A percentile compares a stretch with the other conserved stretches of the same genome.
Conservation (phyloP, 2,329 filamentous ascomycete genomes). For the Botrytis pseudocinerea region DNA sequence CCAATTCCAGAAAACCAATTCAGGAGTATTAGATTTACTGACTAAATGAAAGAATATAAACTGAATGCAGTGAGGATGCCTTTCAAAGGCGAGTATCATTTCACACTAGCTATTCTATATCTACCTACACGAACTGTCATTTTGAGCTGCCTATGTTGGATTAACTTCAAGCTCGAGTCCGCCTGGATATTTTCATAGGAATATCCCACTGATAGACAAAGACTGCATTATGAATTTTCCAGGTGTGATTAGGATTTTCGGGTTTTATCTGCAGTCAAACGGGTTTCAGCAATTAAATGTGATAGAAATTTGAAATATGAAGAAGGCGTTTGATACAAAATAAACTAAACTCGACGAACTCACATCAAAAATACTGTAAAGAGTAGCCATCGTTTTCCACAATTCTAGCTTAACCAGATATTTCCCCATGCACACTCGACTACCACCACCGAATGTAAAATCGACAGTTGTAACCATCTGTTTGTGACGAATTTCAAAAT, state of each 20-base stretch:
- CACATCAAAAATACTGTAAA: slow-evolving; percentile 15
- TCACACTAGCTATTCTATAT: not conserved
- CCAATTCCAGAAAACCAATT: not conserved
- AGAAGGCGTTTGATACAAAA: not conserved
- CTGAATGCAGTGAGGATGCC: not conserved
- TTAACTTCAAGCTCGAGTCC: not conserved
- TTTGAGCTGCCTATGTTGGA: not conserved
- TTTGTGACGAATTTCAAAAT: not conserved
- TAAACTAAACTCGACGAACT: not conserved
- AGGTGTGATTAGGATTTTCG: not conserved
- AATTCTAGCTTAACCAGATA: not conserved
- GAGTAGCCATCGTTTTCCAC: slow-evolving; percentile 6
- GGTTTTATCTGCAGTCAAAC: slow-evolving; percentile 2
- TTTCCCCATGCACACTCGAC: not conserved
- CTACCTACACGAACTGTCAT: not conserved
- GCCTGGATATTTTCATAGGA: slow-evolving; percentile 11
- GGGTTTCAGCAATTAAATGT: not conserved
- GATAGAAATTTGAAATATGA: not conserved
- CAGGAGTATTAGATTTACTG: not conserved
- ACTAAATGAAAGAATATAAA: not conserved
- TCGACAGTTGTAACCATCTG: not conserved
- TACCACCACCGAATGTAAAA: slow-evolving; percentile 8
- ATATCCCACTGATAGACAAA: slow-evolving; percentile 14
- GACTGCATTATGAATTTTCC: not conserved
- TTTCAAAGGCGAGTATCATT: not conserved